phyloP scores from a whole-genome alignment of 2,329 filamentous ascomycete species.

The Neodidymelliopsis sp. region DNA sequence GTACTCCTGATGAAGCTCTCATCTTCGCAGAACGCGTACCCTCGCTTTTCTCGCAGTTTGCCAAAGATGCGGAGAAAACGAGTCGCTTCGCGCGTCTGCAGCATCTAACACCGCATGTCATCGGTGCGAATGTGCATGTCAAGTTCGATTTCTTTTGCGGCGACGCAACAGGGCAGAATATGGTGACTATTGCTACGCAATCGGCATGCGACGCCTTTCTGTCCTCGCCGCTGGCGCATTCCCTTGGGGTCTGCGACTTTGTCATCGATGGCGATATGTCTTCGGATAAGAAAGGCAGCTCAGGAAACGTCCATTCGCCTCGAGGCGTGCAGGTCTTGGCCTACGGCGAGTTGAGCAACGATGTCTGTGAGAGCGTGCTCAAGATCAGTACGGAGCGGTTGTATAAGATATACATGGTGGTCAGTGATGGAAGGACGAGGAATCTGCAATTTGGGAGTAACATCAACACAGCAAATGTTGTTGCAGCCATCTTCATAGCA shows the following conservation, averaged over 20 bases:
- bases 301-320: no score
- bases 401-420: background rate
- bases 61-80: constrained; percentile 8
- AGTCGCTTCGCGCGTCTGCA: constrained; percentile 20
- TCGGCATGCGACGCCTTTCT: constrained; percentile 27
- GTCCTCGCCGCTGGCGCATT: constrained; percentile 16
- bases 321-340: no score
- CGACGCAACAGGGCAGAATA: constrained; percentile 42
- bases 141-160: constrained; percentile 23
- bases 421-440: constrained; percentile 4
- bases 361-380: constrained; percentile 7
- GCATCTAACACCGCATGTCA: constrained; percentile 23
- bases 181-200: constrained; percentile 43
- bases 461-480: constrained; percentile 4
- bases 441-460: constrained; percentile 9
- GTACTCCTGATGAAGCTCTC: constrained; percentile 24
- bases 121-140: constrained; percentile 32
- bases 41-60: background rate
- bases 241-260: constrained; percentile 16
- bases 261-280: constrained; percentile 32
- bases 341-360: constrained; percentile 4
- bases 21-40: background rate
- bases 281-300: constrained; percentile 38
- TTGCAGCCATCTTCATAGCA: constrained; percentile 8
- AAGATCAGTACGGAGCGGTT: constrained; percentile 4